Conservation (phyloP, 2,329 filamentous ascomycete species). For the Colletotrichum sp. region DNA sequence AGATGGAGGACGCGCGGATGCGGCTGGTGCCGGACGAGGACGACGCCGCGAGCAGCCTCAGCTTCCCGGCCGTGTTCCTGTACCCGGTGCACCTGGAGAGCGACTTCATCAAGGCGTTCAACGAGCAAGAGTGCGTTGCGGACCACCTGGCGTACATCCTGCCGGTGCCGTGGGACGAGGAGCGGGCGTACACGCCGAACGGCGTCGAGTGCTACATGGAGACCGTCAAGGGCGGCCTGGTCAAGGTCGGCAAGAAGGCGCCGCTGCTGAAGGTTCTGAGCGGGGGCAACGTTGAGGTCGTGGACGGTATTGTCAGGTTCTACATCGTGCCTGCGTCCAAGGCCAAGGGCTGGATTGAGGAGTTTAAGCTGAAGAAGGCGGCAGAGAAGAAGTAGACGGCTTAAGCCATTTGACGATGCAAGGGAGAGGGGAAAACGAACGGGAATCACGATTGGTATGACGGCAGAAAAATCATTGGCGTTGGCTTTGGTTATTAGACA, state of each 20-base stretch:
- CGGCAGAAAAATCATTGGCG: background rate
- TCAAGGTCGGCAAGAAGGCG: conserved; percentile 90
- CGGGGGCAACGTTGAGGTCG: conserved; percentile 81
- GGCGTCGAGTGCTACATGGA: conserved; percentile 90
- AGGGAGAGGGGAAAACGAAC: background rate
- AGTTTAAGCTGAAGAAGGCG: conserved; percentile 80
- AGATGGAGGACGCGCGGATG: conserved; percentile 84
- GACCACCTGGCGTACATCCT: conserved; percentile 88
- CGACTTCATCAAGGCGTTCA: conserved; percentile 90
- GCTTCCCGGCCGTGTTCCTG: conserved; percentile 81
- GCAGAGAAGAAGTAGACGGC: conserved; percentile 41
- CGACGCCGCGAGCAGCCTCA: conserved; percentile 73
- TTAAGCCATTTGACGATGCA: background rate
- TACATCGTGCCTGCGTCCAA: conserved; percentile 79
- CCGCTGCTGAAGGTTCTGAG: conserved; percentile 75
- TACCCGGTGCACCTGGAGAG: conserved; percentile 84
- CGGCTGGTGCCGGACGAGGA: conserved; percentile 73
- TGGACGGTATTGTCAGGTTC: conserved; percentile 84
- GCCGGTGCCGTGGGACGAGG: conserved; percentile 84
- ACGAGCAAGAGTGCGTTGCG: conserved; percentile 75
- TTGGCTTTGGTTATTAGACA: background rate
- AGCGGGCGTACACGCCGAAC: conserved; percentile 67
- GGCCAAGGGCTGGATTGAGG: conserved; percentile 78
- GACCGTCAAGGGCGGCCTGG: conserved; percentile 76
- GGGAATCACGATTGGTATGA: background rate